Base-by-base conservation (phyloP, 768 basidiomycete genomes). In the Gautieria morchelliformis region DNA sequence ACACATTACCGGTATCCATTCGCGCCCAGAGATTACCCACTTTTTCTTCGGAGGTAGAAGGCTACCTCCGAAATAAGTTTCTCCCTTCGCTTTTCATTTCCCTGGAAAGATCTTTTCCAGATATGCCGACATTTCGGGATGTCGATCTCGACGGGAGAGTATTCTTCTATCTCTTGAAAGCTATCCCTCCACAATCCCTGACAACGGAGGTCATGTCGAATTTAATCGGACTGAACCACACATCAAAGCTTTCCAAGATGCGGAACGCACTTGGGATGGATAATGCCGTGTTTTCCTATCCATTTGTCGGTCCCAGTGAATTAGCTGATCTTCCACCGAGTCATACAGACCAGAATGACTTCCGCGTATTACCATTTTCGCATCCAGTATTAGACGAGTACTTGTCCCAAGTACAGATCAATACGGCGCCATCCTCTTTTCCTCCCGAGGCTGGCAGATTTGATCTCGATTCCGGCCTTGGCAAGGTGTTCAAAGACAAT, bases 101-200 rank as follows among this genome's bases (percentile, higher is more conserved):
- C 0, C 63, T 73, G 1, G 70, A 72, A 20, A 32, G 46, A 53
- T 64, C n/a, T 60, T 70, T 6, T 58, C 65, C 15, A 52, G n/a
- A 46, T 9, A 20, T 11, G 8, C 45, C 60, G 4, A 56, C 64
- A 7, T 55, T 59, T 30, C 55, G 63, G 40, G 61, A 67, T 40
- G 59, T 77, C n/a, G 78, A 82, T 53, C 53, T 85, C 6, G 84
- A 86, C 61, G 78, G 78, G 14, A 70, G 75, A 37, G 66, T 84
- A 10, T 84, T 81, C 63, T 55, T 71, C 15, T 66, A 72, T 15
- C 67, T 84, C 22, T 53, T 84, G 40, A 68, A 68, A 11, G 71
- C 73, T 61, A 39, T 74, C 20, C 65, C 72, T 7, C 52, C 67
- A 19, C 61, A 69, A 4, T 12, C 68, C 10, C 11, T 15, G n/a